phyloP scores from a whole-genome alignment of 2,329 filamentous ascomycete species.

The Talaromyces sp. region DNA sequence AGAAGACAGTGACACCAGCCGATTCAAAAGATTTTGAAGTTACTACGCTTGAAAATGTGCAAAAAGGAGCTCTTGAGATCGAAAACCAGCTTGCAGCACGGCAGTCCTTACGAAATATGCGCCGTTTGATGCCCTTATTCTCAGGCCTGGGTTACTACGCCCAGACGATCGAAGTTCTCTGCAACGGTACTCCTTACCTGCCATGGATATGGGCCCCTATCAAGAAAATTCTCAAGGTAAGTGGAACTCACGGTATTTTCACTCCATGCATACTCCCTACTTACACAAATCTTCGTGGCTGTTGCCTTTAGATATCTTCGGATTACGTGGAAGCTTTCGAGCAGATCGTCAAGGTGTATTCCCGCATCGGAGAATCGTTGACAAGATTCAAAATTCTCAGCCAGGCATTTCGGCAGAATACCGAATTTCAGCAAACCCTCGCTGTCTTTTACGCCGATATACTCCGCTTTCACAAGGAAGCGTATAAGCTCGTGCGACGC shows the following conservation, averaged over 20 bases:
- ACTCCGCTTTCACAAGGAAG: neutral
- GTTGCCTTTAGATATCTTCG: neutral
- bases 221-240: neutral
- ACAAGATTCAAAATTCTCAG: neutral
- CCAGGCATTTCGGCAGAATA: neutral
- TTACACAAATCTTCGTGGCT: neutral
- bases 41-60: neutral
- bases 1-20: neutral
- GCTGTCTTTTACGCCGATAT: neutral
- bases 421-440: neutral
- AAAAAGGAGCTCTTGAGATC: neutral
- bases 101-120: neutral
- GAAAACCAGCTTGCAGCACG: neutral
- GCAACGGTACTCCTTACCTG: neutral
- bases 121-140: neutral
- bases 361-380: neutral
- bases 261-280: neutral
- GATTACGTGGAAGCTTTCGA: neutral
- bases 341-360: neutral
- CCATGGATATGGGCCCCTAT: neutral
- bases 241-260: neutral
- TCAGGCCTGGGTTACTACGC: neutral
- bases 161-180: neutral
- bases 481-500: neutral
- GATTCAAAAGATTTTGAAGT: neutral